Base-by-base conservation (phyloP, 345 rosid species). In the Cochlearia excelsa region DNA sequence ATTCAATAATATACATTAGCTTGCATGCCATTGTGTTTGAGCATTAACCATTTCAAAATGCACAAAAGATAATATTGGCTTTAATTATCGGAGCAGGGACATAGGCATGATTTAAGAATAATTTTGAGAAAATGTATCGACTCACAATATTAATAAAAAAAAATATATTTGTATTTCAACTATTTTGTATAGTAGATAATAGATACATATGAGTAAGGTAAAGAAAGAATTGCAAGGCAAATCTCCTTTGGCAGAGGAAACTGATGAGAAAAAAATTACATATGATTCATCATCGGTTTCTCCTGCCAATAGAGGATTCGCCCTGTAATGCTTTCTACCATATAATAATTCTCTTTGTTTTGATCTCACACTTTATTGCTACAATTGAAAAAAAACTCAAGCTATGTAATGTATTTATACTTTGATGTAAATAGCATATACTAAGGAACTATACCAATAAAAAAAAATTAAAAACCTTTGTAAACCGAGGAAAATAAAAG, bases 191-290 rank as follows among this genome's bases (percentile, higher is more conserved):
- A 16, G 23, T 16, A 16, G 0, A 16, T 16, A 16, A 16, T 16
- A 16, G 23, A 16, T 16, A 16, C 23, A 16, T 16, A 16, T 16
- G 23, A 16, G 23, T 16, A 16, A 60, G 46, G 46, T 34, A 43
- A 39, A 4, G 6, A 5, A 67, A 67, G 51, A 28, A 67, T 67
- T 67, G 45, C 71, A 23, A 56, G 71, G 71, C 71, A 67, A 67
- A 67, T 67, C 65, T 66, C 71, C 65, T 67, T 67, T 67, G 72
- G 72, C 72, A 67, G 66, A 67, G 42, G 47, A 67, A 44, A 28
- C 57, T 35, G 53, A 58, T 28, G 46, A 57, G 46, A 57, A 42
- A 6, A 31, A 35, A 4, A 46, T 27, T 1, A 7, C 23, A 10
- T 55, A 2, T 11, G 38, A 11, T 30, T 41, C n/a, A 38, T 28